Percentiles rank a stretch among this genome's conserved stretches.
Conservation (phyloP, 2,329 filamentous ascomycete genomes). For the Setomelanomma holmii region DNA sequence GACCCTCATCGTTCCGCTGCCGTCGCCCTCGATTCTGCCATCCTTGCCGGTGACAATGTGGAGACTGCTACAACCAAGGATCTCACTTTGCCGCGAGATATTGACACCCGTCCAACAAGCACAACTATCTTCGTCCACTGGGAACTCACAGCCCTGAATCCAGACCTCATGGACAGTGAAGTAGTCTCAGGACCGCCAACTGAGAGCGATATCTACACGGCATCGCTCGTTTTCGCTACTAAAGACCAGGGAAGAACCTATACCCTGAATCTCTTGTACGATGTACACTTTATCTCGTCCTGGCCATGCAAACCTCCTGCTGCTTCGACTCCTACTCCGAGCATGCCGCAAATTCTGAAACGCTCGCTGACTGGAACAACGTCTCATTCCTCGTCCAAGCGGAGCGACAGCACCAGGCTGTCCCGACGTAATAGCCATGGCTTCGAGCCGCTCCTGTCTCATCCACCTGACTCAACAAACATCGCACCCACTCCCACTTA, state of each 20-base stretch:
- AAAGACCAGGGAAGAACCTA: constrained; percentile 17
- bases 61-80: constrained; percentile 40
- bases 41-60: constrained; percentile 34
- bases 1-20: constrained; percentile 44
- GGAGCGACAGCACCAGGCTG: constrained; percentile 30
- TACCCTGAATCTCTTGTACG: constrained; percentile 53
- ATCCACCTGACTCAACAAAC: constrained; percentile 39
- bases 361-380: constrained; percentile 30
- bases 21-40: constrained; percentile 45
- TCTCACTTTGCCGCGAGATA: constrained; percentile 49
- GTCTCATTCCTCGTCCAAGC: constrained; percentile 43
- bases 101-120: constrained; percentile 16
- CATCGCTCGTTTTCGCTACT: constrained; percentile 45
- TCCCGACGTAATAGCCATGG: constrained; percentile 43
- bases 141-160: constrained; percentile 33
- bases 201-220: constrained; percentile 33
- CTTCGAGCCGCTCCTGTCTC: constrained; percentile 43
- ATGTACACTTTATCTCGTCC: constrained; percentile 62
- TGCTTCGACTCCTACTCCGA: constrained; percentile 24
- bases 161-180: constrained; percentile 34
- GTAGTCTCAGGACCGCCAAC: constrained; percentile 13
- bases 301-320: constrained; percentile 60
- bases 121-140: constrained; percentile 34
- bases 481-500: constrained; percentile 36
- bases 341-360: constrained; percentile 30